These are phyloP conservation scores for Ustilago trichophora DNA, from an alignment of 1,284 basidiomycete species.

Conservation along the genomic window DNA sequence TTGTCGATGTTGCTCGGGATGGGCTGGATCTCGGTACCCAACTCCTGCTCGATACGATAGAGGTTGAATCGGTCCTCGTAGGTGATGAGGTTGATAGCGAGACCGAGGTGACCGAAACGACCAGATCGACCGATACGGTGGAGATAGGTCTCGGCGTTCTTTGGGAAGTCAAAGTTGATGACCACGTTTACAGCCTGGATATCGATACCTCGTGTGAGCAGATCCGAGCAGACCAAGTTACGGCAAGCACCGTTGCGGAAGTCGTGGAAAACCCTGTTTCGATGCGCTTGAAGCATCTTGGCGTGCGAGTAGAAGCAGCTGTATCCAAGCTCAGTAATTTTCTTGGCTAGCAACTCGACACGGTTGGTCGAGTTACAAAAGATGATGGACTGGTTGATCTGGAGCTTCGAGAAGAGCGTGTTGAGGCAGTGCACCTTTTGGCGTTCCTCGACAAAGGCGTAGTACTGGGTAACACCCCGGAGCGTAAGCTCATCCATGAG, in stretches of 20 bases:
- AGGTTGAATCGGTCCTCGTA: constrained; percentile 98
- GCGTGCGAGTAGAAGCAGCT: constrained; percentile 99
- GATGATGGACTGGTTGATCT: constrained; percentile 99
- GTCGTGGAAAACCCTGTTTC: constrained; percentile 99
- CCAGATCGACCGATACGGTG: constrained; percentile 97
- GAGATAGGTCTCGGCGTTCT: constrained; percentile 97
- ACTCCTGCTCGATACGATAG: constrained; percentile 96
- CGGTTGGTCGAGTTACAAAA: constrained; percentile 99
- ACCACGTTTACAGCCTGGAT: constrained; percentile 99
- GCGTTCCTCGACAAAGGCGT: constrained; percentile 97
- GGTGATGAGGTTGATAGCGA: constrained; percentile 86
- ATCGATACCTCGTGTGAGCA: constrained; percentile 98
- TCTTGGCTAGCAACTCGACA: constrained; percentile 97
- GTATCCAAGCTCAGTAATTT: constrained; percentile 98
- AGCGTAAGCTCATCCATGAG: constrained; percentile 99
- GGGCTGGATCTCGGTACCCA: constrained; percentile 96
- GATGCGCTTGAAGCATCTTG: constrained; percentile 98
- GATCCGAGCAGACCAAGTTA: constrained; percentile 93
- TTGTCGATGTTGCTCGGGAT: constrained; percentile 92
- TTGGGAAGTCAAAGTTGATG: constrained; percentile 99
- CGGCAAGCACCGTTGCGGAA: constrained; percentile 98
- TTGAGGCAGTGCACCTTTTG: constrained; percentile 99
- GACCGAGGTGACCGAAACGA: constrained; percentile 93
- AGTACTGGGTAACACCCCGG: constrained; percentile 98
- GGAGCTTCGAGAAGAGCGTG: constrained; percentile 95